Evolutionary conservation across 2,329 filamentous ascomycete genomes (phyloP).

Genomic region (Arthrobotrys musiformis): DNA sequence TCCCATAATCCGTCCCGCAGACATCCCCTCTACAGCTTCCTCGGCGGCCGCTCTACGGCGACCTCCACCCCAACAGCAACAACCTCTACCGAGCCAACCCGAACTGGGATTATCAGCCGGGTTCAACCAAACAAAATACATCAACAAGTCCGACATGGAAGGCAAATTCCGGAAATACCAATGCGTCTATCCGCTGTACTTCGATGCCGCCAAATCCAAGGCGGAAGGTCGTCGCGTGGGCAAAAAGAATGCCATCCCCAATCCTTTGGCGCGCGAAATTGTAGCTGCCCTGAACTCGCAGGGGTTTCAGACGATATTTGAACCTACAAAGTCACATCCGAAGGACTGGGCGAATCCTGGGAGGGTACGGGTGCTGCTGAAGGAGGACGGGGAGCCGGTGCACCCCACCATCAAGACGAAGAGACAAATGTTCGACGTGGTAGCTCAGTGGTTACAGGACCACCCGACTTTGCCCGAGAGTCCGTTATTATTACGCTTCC

Average conservation of each 20-base stretch:
- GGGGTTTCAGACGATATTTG: conserved; percentile 79
- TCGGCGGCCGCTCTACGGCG: conserved; percentile 61
- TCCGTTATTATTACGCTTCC: conserved; percentile 77
- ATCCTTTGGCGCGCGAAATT: conserved; percentile 89
- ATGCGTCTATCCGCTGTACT: conserved; percentile 95
- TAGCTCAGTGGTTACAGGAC: conserved; percentile 78
- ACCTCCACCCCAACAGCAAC: conserved; percentile 61
- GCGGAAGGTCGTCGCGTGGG: conserved; percentile 84
- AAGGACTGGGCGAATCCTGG: conserved; percentile 99
- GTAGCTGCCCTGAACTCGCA: conserved; percentile 82
- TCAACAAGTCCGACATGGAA: conserved; percentile 65
- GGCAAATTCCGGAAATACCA: conserved; percentile 78
- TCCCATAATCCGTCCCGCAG: conserved; percentile 62
- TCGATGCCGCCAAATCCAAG: conserved; percentile 79
- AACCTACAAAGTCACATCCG: conserved; percentile 90
- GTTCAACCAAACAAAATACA: conserved; percentile 60
- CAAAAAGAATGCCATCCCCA: conserved; percentile 76
- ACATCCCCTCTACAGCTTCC: conserved; percentile 63
- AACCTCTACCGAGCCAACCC: conserved; percentile 47
- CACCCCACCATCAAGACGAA: conserved; percentile 74
- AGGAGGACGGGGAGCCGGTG: conserved; percentile 68
- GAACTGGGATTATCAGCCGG: conserved; percentile 43
- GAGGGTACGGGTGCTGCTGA: conserved; percentile 81
- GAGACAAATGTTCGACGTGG: conserved; percentile 85
- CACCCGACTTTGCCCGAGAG: conserved; percentile 81